phyloP scores from a whole-genome alignment of 768 basidiomycete species.

The Podaxis sp. region DNA sequence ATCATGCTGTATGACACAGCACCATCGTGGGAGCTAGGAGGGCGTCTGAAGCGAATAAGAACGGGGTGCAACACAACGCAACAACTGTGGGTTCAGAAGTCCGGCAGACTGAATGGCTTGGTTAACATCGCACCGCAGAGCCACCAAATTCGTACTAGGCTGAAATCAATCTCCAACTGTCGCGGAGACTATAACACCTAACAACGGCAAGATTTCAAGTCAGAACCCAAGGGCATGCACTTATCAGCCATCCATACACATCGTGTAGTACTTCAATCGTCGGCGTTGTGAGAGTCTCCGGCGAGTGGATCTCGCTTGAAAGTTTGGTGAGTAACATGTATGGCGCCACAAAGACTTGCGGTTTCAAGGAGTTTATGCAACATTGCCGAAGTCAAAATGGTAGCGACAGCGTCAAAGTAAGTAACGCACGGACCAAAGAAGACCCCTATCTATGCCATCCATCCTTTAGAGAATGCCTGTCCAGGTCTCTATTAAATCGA shows the following conservation, averaged over 20 bases:
- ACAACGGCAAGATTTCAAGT: background rate
- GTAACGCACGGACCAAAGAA: background rate
- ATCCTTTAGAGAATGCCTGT: conserved; percentile 51
- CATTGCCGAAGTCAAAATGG: background rate
- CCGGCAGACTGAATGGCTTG: too few relatives aligned
- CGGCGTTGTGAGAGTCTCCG: background rate
- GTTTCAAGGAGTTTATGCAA: background rate
- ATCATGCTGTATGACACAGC: too few relatives aligned
- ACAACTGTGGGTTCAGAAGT: too few relatives aligned
- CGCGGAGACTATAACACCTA: background rate
- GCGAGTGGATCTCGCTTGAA: background rate
- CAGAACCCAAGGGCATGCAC: background rate
- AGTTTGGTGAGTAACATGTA: background rate
- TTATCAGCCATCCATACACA: background rate
- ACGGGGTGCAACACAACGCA: too few relatives aligned
- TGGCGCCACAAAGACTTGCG: background rate
- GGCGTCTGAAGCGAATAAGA: too few relatives aligned
- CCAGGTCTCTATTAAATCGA: conserved; percentile 84
- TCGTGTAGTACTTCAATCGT: background rate
- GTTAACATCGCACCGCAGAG: background rate
- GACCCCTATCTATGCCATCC: background rate
- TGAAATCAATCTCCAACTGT: background rate
- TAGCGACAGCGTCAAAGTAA: background rate
- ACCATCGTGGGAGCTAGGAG: too few relatives aligned
- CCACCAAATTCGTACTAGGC: background rate